These are phyloP conservation scores for Fragaria vesca DNA, from an alignment of 306 rosid species.

Conservation along the genomic window DNA sequence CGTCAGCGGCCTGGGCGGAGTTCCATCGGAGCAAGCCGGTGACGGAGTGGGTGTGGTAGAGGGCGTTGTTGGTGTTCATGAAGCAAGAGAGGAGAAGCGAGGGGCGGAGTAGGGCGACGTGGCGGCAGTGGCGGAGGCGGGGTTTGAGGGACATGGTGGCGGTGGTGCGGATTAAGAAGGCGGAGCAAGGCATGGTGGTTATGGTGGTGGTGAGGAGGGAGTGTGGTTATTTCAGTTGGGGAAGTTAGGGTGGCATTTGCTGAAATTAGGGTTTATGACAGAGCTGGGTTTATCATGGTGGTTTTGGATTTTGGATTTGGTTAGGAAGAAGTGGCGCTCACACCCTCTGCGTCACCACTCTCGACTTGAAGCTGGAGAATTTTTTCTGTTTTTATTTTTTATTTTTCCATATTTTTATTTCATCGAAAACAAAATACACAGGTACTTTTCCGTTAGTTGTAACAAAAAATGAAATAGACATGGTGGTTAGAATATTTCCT, in stretches of 20 bases:
- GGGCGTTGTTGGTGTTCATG: conserved; percentile 1
- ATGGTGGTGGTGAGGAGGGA: conserved; percentile 18
- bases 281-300: not conserved
- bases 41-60: not conserved
- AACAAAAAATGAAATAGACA: too few relatives aligned
- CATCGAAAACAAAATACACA: too few relatives aligned
- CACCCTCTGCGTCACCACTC: not conserved
- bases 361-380: not conserved
- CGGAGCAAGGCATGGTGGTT: conserved; percentile 43
- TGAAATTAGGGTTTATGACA: conserved; percentile 28
- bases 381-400: not conserved
- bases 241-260: conserved; percentile 21
- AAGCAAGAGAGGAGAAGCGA: conserved; percentile 23
- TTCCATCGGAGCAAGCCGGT: not conserved
- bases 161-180: conserved; percentile 43
- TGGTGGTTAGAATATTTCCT: too few relatives aligned
- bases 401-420: too few relatives aligned
- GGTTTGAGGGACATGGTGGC: conserved; percentile 42
- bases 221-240: conserved; percentile 21
- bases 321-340: conserved; percentile 1
- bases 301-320: not conserved
- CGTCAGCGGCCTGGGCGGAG: not conserved
- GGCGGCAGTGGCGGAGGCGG: not conserved
- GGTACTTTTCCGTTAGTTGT: too few relatives aligned
- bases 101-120: conserved; percentile 8